Percentiles rank a stretch among this genome's conserved stretches.
Evolutionary conservation across 2,329 filamentous ascomycete genomes (phyloP).

Genomic region (Fusarium duplospermum): DNA sequence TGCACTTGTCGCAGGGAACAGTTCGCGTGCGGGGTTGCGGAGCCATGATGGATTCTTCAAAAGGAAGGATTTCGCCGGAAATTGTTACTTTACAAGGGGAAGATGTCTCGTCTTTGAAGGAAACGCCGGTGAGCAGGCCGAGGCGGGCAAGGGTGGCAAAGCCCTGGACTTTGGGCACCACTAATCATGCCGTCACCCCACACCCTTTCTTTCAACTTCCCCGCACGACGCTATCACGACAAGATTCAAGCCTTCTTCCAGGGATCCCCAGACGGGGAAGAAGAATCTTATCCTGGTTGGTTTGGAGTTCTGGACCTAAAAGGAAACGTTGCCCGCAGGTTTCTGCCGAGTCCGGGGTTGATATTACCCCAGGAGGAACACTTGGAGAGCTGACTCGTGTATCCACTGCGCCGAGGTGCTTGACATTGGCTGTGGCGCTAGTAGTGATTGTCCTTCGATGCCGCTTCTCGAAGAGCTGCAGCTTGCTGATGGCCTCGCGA

Average conservation of each 20-base stretch:
- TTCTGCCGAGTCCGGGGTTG: neutral
- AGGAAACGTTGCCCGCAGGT: neutral
- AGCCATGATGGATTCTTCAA: slow-evolving; percentile 13
- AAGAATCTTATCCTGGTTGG: neutral
- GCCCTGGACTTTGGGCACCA: neutral
- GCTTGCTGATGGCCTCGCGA: neutral
- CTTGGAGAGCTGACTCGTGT: neutral
- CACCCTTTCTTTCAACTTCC: neutral
- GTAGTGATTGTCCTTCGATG: neutral
- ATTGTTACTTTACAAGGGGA: neutral
- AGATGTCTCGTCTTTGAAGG: neutral
- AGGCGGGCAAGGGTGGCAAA: neutral
- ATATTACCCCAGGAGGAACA: neutral
- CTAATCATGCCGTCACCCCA: neutral
- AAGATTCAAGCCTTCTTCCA: neutral
- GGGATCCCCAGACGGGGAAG: neutral
- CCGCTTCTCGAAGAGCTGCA: neutral
- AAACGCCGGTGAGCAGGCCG: neutral
- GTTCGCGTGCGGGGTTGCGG: slow-evolving; percentile 26
- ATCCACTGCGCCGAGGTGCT: neutral
- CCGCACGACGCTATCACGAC: neutral
- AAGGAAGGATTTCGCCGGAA: slow-evolving; percentile 25
- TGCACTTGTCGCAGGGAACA: slow-evolving; percentile 28
- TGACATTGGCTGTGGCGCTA: neutral
- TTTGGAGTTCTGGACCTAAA: neutral